phyloP scores from a whole-genome alignment of 257 asterid species.

The Primulina eburnea region DNA sequence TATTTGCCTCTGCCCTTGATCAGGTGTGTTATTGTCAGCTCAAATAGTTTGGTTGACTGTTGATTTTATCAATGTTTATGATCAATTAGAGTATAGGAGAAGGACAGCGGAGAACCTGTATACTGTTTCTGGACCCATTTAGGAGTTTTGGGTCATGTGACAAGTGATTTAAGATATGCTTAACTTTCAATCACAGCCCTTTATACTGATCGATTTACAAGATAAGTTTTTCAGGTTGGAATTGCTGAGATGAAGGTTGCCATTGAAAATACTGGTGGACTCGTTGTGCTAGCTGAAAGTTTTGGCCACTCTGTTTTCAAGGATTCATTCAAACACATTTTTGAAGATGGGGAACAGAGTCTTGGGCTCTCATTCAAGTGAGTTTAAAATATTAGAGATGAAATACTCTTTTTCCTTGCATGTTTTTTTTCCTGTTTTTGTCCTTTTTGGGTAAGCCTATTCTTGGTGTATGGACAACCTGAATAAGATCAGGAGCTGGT shows the following conservation, averaged over 20 bases:
- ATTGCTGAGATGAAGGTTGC: slow-evolving; percentile 99
- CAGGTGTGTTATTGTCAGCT: slow-evolving; percentile 54
- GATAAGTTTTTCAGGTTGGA: slow-evolving; percentile 65
- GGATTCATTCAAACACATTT: slow-evolving; percentile 81
- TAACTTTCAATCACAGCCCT: slow-evolving; percentile 10
- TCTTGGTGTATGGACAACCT: neutral
- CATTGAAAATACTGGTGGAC: slow-evolving; percentile 94
- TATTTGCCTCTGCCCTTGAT: slow-evolving; percentile 97
- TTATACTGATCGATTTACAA: slow-evolving; percentile 22
- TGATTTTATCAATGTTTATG: neutral
- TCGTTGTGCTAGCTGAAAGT: slow-evolving; percentile 91
- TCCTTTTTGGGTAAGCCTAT: neutral
- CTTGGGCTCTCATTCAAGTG: slow-evolving; percentile 94
- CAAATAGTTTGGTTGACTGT: neutral
- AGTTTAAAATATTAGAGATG: slow-evolving; percentile 32
- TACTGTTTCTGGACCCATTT: slow-evolving; percentile 9
- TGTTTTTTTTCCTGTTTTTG: neutral
- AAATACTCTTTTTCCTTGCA: neutral
- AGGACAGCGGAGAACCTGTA: neutral
- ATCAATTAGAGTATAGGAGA: slow-evolving; percentile 3
- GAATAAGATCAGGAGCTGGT: neutral
- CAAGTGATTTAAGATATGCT: slow-evolving; percentile 15
- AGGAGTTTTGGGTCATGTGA: slow-evolving; percentile 19
- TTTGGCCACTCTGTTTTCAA: slow-evolving; percentile 98
- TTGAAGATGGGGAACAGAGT: slow-evolving; percentile 86